Conservation (phyloP, 106 monocot genomes). For the Hemerocallis citrina region DNA sequence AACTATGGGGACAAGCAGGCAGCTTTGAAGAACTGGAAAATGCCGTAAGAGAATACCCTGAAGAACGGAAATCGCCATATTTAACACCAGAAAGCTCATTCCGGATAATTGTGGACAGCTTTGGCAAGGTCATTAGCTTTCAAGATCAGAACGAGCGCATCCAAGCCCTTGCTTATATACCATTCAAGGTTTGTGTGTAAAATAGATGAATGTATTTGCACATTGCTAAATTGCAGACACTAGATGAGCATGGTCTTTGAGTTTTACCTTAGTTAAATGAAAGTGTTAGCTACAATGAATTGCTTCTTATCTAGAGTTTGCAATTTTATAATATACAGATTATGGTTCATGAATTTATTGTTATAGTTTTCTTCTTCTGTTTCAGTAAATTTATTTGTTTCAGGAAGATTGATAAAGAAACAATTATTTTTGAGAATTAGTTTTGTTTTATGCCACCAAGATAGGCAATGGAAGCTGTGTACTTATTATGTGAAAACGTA, state of each 20-base stretch:
- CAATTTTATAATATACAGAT: too few relatives aligned
- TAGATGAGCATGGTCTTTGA: neutral
- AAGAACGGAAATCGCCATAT: slow-evolving; percentile 75
- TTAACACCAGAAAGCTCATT: slow-evolving; percentile 71
- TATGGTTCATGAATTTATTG: too few relatives aligned
- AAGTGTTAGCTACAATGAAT: too few relatives aligned
- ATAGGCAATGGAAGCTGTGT: too few relatives aligned
- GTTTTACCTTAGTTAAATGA: too few relatives aligned
- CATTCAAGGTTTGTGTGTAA: slow-evolving; percentile 60
- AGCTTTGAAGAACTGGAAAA: slow-evolving; percentile 68
- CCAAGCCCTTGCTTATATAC: slow-evolving; percentile 70
- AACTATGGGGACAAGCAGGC: slow-evolving; percentile 88
- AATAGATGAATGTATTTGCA: neutral
- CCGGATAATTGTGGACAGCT: slow-evolving; percentile 71
- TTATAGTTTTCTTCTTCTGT: too few relatives aligned
- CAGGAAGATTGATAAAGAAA: too few relatives aligned
- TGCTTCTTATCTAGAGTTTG: too few relatives aligned
- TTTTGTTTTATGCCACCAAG: too few relatives aligned
- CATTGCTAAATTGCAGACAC: neutral
- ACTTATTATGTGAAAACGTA: too few relatives aligned
- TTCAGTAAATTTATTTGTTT: too few relatives aligned
- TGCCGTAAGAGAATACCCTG: slow-evolving; percentile 61
- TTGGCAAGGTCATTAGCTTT: slow-evolving; percentile 87
- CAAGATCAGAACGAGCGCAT: slow-evolving; percentile 87
- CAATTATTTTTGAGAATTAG: too few relatives aligned